Evolutionary conservation across 345 rosid species (phyloP).

Genomic region (Passiflora organensis): DNA sequence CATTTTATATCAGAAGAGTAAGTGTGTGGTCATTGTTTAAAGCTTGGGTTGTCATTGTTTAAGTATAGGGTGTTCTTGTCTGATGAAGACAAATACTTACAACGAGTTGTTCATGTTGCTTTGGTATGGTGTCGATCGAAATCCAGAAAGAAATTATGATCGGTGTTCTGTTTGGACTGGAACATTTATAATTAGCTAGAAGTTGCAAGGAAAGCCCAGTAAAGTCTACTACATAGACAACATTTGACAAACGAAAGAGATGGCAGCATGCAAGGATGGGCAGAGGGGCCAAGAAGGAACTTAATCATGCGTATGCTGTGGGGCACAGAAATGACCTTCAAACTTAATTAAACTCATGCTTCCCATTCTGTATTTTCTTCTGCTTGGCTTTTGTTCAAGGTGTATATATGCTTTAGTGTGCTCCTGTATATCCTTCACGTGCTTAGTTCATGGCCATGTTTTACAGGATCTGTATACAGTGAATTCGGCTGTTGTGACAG

Average conservation of each 20-base stretch:
- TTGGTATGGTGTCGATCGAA: no score
- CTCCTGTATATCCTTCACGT: not conserved
- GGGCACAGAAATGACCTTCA: constrained; percentile 8
- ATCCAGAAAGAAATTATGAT: no score
- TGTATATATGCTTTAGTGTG: not conserved
- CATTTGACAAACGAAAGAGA: no score
- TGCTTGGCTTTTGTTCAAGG: constrained; percentile 2
- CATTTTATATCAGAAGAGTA: not conserved
- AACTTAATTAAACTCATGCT: not conserved
- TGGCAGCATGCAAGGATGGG: not conserved
- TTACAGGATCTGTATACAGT: not conserved
- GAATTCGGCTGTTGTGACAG: no score
- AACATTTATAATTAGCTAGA: not conserved
- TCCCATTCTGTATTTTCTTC: not conserved
- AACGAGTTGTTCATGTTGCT: not conserved
- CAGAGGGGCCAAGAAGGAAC: not conserved
- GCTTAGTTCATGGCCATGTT: not conserved
- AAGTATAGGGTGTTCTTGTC: no score
- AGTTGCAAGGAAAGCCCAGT: not conserved
- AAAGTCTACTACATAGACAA: no score
- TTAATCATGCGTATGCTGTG: constrained; percentile 7
- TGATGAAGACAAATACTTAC: not conserved
- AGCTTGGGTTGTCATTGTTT: not conserved
- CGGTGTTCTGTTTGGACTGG: not conserved
- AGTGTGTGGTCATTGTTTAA: not conserved